Evolutionary conservation across 768 basidiomycete species (phyloP), one percentile per base, ranked within the genome.

Genomic region (Panellus pusillus): DNA sequence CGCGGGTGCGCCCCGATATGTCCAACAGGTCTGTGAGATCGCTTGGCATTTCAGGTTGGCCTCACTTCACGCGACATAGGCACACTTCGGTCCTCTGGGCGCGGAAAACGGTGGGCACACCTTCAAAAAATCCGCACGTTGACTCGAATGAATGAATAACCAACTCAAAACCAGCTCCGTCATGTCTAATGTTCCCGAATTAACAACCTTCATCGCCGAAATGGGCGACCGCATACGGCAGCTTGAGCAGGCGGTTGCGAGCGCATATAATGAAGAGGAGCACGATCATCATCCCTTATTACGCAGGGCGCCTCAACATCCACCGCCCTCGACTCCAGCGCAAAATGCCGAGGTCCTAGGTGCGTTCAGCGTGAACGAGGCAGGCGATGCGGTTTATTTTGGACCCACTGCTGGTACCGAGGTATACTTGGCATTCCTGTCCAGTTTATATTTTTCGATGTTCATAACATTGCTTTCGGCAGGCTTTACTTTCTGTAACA

Each of bases 391-490:
- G 53, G 73, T 79, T 6, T 82, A 79, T 60, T 77, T 79, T 45
- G 81, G 80, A 12, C 75, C 74, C 18, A 73, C 76, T 13, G 80
- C 75, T 4, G 79, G 77, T 6, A 70, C 77, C 5, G 79, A 82
- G 71, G 74, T 76, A 52, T 14, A 24, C 6, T 24, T 24, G 24
- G 3, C 24, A 6, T 24, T 24, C 24, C 24, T 24, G 9, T 14
- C 17, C 32, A 3, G 11, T 8, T 35, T 9, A 15, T 6, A 27
- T 6, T 9, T 12, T 8, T 44, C 7, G 9, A 17, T 15, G n/a
- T 38, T 2, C 6, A 24, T 24, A 18, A 36, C 7, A 52, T 19
- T 50, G 9, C 44, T 53, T 27, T 17, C 9, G 18, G 19, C 15
- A 60, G 58, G 53, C 58, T 7, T 24, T 60, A 17, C 48, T 55